Conservation (phyloP, 306 rosid genomes). For the Fragaria vesca region DNA sequence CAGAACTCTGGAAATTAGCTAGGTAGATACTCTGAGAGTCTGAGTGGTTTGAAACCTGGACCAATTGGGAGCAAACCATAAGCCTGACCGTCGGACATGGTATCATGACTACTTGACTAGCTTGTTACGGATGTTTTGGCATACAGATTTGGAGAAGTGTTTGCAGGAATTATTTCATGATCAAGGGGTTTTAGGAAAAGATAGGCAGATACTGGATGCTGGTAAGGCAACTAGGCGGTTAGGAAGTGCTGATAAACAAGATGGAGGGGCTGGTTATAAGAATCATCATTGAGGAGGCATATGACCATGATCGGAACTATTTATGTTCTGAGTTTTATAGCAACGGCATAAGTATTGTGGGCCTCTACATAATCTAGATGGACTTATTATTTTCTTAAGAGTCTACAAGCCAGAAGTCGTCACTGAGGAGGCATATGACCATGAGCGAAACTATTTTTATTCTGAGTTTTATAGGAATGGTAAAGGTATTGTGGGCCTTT, state of each 20-base stretch:
- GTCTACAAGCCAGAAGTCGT: too few species aligned
- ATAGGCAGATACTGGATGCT: neutral
- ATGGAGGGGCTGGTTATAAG: neutral
- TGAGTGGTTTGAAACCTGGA: neutral
- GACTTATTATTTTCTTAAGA: neutral
- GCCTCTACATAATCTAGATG: neutral
- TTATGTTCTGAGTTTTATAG: neutral
- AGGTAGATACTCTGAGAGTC: neutral
- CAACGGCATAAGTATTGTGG: neutral
- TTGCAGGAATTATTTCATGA: neutral
- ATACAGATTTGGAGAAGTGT: neutral
- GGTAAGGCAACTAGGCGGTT: neutral
- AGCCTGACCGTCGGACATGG: neutral
- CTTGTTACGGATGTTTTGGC: neutral
- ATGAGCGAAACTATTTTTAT: neutral
- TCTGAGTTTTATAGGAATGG: neutral
- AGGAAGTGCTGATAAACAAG: neutral
- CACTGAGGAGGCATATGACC: neutral
- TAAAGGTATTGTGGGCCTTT: neutral
- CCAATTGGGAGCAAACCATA: neutral
- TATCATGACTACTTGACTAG: neutral
- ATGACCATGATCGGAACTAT: neutral
- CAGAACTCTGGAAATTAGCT: neutral
- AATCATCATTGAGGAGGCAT: neutral
- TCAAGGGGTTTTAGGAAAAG: neutral